These are phyloP conservation scores for Brassica incana DNA, from an alignment of 345 rosid species.

Conservation along the genomic window DNA sequence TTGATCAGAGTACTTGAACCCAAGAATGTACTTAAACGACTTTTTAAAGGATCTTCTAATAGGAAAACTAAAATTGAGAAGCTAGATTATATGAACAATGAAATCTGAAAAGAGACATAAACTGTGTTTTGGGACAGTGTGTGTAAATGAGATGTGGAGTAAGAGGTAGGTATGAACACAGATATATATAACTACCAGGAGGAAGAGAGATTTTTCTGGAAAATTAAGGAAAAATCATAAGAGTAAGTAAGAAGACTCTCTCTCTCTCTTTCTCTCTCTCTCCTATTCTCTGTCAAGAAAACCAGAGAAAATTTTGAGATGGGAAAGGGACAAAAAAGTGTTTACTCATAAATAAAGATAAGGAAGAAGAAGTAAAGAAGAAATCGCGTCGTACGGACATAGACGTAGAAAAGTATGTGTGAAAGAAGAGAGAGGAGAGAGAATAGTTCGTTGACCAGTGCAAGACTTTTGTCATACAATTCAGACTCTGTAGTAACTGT, in stretches of 20 bases:
- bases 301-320: constrained; percentile 3
- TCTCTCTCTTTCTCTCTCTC: neutral
- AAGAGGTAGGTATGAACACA: constrained; percentile 35
- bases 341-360: neutral
- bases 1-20: neutral
- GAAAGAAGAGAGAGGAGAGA: constrained; percentile 9
- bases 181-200: constrained; percentile 19
- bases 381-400: constrained; percentile 13
- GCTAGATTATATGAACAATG: neutral
- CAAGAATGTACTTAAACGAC: constrained; percentile 14
- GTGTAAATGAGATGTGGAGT: neutral
- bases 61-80: neutral
- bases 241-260: neutral
- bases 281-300: no score
- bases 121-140: neutral
- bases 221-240: constrained; percentile 10
- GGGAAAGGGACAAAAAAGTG: constrained; percentile 21
- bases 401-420: constrained; percentile 19
- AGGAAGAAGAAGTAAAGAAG: constrained; percentile 13
- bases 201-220: constrained; percentile 26
- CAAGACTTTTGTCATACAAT: constrained; percentile 15
- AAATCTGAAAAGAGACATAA: neutral
- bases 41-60: neutral
- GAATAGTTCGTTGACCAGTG: neutral
- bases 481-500: neutral